Conservation (phyloP, 2,329 filamentous ascomycete species). For the Penicillium sp. region DNA sequence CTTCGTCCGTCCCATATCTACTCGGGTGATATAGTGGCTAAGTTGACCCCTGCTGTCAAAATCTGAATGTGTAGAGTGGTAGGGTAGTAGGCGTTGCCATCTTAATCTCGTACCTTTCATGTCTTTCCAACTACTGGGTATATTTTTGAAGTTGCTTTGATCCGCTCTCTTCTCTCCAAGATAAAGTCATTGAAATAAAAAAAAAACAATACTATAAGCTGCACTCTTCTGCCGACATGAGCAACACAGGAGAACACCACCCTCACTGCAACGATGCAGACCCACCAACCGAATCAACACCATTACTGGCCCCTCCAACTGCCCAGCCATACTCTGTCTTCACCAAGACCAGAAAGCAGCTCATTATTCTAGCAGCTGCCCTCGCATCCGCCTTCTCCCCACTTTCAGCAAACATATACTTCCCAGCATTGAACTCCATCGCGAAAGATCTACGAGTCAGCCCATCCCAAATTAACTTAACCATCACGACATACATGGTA, state of each 20-base stretch:
- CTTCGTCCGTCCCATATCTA: slow-evolving; percentile 36
- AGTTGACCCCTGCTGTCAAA: slow-evolving; percentile 6
- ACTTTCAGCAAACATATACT: slow-evolving; percentile 46
- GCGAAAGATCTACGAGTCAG: slow-evolving; percentile 31
- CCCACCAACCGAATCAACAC: slow-evolving; percentile 17
- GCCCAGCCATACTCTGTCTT: slow-evolving; percentile 36
- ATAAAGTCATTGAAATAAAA: neutral
- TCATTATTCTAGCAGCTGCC: slow-evolving; percentile 44
- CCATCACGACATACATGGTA: slow-evolving; percentile 42
- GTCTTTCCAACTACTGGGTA: no score
- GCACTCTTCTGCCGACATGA: no score
- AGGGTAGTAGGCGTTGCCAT: neutral
- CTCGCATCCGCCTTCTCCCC: slow-evolving; percentile 49
- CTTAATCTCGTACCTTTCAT: neutral
- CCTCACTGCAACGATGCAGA: neutral
- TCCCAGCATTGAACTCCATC: slow-evolving; percentile 35
- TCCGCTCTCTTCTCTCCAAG: no score
- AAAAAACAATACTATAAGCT: no score
- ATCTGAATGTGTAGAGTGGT: slow-evolving; percentile 19
- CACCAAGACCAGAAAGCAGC: slow-evolving; percentile 35
- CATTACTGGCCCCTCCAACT: slow-evolving; percentile 13
- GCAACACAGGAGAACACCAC: neutral
- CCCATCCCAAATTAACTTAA: slow-evolving; percentile 29
- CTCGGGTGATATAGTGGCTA: slow-evolving; percentile 20
- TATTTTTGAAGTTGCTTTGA: no score